These are phyloP conservation scores for Xylariaceae sp. DNA, from an alignment of 2,329 filamentous ascomycete genomes.

Conservation along the genomic window DNA sequence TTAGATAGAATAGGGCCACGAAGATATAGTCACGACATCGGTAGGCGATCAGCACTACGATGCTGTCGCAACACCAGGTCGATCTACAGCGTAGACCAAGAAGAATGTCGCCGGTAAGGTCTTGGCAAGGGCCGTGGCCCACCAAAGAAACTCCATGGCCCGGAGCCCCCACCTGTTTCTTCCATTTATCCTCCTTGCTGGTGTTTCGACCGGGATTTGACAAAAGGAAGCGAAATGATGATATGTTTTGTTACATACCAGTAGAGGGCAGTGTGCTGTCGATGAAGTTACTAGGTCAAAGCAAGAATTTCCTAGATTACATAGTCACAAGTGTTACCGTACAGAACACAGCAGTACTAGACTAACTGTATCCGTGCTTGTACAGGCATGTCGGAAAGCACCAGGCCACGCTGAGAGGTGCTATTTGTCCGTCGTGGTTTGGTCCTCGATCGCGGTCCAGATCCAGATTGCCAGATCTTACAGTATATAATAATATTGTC, in stretches of 20 bases:
- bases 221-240: no score
- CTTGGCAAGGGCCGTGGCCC: not conserved
- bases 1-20: no score
- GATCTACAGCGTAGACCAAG: not conserved
- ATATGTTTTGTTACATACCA: not conserved
- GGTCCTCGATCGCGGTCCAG: conserved; percentile 14
- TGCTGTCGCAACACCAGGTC: not conserved
- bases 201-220: not conserved
- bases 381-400: conserved; percentile 11
- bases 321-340: not conserved
- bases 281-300: no score
- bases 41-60: no score
- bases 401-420: conserved; percentile 19
- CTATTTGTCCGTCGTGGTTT: conserved; percentile 22
- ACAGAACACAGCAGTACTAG: not conserved
- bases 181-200: not conserved
- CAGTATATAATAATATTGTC: not conserved
- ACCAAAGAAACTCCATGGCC: not conserved
- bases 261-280: no score
- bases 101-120: not conserved
- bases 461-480: conserved; percentile 10
- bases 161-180: not conserved
- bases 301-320: no score
- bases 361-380: not conserved
- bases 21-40: no score